Evolutionary conservation across 371 early-diverging fungal species (phyloP), one percentile per base, ranked within the genome.

Genomic region (Blakeslea trispora): DNA sequence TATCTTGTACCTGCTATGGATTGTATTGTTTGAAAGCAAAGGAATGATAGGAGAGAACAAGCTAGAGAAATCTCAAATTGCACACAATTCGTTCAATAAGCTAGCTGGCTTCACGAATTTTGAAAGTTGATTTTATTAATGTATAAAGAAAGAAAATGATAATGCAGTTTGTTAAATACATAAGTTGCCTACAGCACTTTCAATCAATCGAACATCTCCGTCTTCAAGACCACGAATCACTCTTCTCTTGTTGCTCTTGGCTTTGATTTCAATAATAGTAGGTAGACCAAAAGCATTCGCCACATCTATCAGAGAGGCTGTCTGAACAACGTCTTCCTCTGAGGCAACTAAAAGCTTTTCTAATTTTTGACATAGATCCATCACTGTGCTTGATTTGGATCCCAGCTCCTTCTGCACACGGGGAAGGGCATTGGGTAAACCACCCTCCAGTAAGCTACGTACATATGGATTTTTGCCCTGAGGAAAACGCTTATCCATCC

Each of bases 191-290:
- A 78, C 72, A 5, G 78, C 78, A 53, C 69, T 75, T 50, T 72
- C 73, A 53, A 78, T 75, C 13, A 74, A 46, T 41, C 78, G 63
- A 15, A 78, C 67, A 41, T 78, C 78, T 9, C 78, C 78, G 43
- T 78, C 78, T 45, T 78, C 78, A 7, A 55, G 28, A 15, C 78
- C 75, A 42, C 66, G 75, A n/a, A 78, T 53, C 2, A 78, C 60
- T 17, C 78, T 58, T 42, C 78, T 64, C 39, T 72, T 74, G 45
- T 61, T 70, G 15, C 67, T 69, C 11, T 65, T 68, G 1, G 64
- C 59, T 47, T 55, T 50, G 22, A 64, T 64, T 39, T 64, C 64
- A 7, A 22, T 22, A 15, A 59, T 41, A 7, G 64, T 59, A 11
- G 55, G 45, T 9, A 76, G 43, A 0, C 77, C 77, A 53, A 76